Percentiles rank a stretch among this genome's conserved stretches.
phyloP scores from a whole-genome alignment of 805 yeast species.

The Candida caryicola region DNA sequence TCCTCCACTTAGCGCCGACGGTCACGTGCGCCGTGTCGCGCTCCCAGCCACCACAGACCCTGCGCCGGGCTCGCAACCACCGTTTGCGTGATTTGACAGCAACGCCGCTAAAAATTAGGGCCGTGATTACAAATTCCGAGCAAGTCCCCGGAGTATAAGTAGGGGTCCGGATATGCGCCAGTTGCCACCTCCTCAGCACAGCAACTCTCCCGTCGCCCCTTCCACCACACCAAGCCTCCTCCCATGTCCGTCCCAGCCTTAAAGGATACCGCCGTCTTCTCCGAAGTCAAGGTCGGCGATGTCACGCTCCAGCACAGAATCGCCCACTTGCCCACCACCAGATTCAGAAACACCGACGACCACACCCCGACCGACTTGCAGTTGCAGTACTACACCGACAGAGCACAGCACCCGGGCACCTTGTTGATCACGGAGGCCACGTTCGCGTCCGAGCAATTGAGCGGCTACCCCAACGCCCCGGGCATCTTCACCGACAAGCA shows the following conservation, averaged over 20 bases:
- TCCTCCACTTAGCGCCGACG: too few species aligned
- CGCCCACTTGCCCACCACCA: constrained; percentile 51
- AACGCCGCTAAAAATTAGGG: too few species aligned
- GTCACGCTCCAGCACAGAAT: constrained; percentile 36
- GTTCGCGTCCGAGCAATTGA: constrained; percentile 28
- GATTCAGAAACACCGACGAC: constrained; percentile 39
- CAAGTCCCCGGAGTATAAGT: too few species aligned
- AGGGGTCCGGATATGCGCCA: too few species aligned
- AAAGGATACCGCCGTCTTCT: constrained; percentile 38
- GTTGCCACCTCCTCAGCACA: too few species aligned
- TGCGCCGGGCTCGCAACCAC: too few species aligned
- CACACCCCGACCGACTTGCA: constrained; percentile 47
- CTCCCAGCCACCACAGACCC: too few species aligned
- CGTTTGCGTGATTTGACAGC: too few species aligned
- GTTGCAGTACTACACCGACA: constrained; percentile 52
- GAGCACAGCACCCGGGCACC: constrained; percentile 57
- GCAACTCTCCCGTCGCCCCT: too few species aligned
- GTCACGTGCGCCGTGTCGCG: too few species aligned
- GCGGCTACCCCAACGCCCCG: constrained; percentile 19
- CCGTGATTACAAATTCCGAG: too few species aligned
- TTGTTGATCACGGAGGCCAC: constrained; percentile 47
- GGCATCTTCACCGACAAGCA: constrained; percentile 25
- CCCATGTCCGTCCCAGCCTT: constrained; percentile 9
- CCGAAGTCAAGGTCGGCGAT: constrained; percentile 44
- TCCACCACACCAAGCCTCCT: too few species aligned